phyloP scores from a whole-genome alignment of 345 rosid genomes.

The Anacardium occidentale region DNA sequence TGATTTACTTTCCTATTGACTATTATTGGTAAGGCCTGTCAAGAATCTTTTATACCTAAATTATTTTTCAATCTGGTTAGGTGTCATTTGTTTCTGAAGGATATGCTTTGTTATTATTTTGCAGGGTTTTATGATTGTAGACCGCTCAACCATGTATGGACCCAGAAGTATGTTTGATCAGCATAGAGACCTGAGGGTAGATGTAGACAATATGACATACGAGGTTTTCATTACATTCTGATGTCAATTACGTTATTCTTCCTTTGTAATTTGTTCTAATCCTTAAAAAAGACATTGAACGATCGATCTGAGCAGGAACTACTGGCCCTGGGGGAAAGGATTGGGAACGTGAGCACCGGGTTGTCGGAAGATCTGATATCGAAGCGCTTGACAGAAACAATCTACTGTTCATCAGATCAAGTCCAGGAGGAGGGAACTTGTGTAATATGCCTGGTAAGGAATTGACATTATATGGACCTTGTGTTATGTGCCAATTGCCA shows the following conservation, averaged over 20 bases:
- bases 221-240: constrained; percentile 50
- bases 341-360: constrained; percentile 81
- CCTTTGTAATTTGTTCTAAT: not conserved
- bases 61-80: not conserved
- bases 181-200: constrained; percentile 84
- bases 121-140: constrained; percentile 59
- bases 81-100: not conserved
- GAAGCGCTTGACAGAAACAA: constrained; percentile 52
- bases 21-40: not conserved
- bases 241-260: constrained; percentile 5
- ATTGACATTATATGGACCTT: not conserved
- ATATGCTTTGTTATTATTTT: constrained; percentile 16
- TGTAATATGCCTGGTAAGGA: constrained; percentile 81
- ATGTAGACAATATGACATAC: constrained; percentile 78
- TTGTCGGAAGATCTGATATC: constrained; percentile 57
- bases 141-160: constrained; percentile 50
- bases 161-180: constrained; percentile 62
- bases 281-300: constrained; percentile 9
- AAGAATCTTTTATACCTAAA: not conserved
- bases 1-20: not conserved
- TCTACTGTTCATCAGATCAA: constrained; percentile 36
- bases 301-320: constrained; percentile 55
- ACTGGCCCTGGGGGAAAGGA: constrained; percentile 84
- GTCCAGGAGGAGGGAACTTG: constrained; percentile 56
- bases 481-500: not conserved